phyloP scores from a whole-genome alignment of 2,329 filamentous ascomycete species.

The Shiraia sp. region DNA sequence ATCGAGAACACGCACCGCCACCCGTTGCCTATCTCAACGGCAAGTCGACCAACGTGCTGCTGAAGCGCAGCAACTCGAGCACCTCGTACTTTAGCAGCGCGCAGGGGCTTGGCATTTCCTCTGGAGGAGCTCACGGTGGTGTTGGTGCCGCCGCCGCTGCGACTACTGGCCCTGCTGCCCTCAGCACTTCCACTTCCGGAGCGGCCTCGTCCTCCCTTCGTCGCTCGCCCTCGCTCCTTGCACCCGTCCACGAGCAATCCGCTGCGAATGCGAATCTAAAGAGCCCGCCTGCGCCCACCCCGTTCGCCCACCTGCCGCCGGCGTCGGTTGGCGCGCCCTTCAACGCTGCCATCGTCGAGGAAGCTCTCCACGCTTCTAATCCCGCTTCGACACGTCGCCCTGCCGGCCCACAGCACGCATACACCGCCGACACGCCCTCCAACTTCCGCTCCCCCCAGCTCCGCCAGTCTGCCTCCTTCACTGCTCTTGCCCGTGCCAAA shows the following conservation, averaged over 20 bases:
- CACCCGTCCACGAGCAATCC: conserved; percentile 22
- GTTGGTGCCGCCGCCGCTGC: neutral
- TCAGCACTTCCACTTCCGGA: conserved; percentile 9
- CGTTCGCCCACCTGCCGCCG: conserved; percentile 12
- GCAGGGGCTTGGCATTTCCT: conserved; percentile 15
- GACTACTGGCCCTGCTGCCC: conserved; percentile 2
- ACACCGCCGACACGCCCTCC: conserved; percentile 28
- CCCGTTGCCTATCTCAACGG: conserved; percentile 22
- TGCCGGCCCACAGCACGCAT: conserved; percentile 32
- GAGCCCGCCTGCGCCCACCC: conserved; percentile 3
- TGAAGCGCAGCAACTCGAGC: conserved; percentile 22
- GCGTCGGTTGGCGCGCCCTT: conserved; percentile 42
- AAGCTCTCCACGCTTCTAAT: conserved; percentile 19
- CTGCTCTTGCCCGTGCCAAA: conserved; percentile 44
- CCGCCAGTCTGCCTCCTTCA: conserved; percentile 49
- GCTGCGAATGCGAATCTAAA: conserved; percentile 5
- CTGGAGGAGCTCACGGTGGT: too few species aligned
- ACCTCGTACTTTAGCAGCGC: conserved; percentile 22
- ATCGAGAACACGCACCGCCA: conserved; percentile 17
- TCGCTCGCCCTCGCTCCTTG: conserved; percentile 20
- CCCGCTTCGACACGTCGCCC: conserved; percentile 24
- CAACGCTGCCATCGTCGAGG: conserved; percentile 43
- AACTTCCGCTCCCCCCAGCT: conserved; percentile 35
- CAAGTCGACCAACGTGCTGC: conserved; percentile 17
- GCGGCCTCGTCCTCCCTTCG: conserved; percentile 10